Evolutionary conservation across 2,329 filamentous ascomycete genomes (phyloP), one percentile per base, ranked within the genome.

Genomic region (Diplodia seriata): DNA sequence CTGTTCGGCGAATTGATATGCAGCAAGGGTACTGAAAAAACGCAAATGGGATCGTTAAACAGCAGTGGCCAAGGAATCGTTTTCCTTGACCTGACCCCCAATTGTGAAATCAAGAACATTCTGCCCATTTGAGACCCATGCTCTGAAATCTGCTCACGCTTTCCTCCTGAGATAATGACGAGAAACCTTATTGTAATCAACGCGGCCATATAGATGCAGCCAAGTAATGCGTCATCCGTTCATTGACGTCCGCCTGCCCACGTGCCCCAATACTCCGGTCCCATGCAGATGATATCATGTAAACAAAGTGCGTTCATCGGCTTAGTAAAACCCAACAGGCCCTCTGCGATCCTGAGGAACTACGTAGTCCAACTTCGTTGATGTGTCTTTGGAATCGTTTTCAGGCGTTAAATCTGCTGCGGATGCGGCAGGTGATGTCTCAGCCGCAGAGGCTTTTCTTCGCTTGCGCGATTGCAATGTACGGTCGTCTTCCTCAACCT

Each of bases 401-500:
- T 11, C 59, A 5, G 47, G 47, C 6, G 59, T 38, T 1, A 47
- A 63, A 11, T 47, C 43, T 11, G 1, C 11, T 26, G 59, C 7
- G 8, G 59, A 20, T 11, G 47, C 23, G 50, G 47, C 31, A 38
- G 59, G n/a, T 4, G n/a, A 29, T 38, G 47, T 49, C 26, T 67
- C 64, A 20, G n/a, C 23, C 2, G 54, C 53, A 3, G 43, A 49
- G 9, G 74, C 74, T 68, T 69, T 76, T 66, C 75, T 74, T 64
- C 68, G 71, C 71, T 77, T 77, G 62, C 82, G 83, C 18, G 81
- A 74, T 70, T 81, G 83, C 69, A 84, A 87, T 11, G 82, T 74
- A 11, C 81, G 77, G 38, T 90, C 87, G 72, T 91, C 88, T 59
- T 84, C 83, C 76, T 91, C 88, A 68, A 93, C 87, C 64, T 90